Conservation (phyloP, 257 asterid species). For the Solanum virginianum region DNA sequence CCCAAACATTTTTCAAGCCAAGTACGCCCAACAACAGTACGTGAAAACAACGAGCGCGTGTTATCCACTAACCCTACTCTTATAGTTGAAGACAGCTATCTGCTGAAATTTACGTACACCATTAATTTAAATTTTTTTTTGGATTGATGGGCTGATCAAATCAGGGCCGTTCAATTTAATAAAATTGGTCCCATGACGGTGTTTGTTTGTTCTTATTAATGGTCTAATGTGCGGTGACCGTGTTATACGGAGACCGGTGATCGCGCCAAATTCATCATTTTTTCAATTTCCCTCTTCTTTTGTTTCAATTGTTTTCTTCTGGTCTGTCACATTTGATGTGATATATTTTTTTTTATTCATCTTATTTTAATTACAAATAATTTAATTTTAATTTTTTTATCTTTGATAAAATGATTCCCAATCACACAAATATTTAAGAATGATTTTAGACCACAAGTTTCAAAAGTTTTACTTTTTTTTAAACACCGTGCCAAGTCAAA, state of each 20-base stretch:
- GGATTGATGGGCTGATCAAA: neutral
- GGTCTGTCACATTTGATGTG: accelerated
- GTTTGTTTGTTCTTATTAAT: neutral
- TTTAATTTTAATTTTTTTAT: no score
- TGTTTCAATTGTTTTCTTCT: neutral
- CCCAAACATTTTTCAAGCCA: neutral
- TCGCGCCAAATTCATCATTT: neutral
- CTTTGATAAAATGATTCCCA: no score
- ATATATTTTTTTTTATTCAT: no score
- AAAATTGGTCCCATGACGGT: neutral
- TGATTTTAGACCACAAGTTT: no score
- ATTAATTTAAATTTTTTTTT: no score
- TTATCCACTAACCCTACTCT: neutral
- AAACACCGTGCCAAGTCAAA: no score
- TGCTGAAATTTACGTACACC: neutral
- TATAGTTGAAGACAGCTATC: neutral
- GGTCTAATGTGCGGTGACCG: neutral
- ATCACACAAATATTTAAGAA: no score
- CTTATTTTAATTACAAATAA: no score
- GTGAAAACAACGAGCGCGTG: neutral
- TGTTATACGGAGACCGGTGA: neutral
- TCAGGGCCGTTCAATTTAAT: neutral
- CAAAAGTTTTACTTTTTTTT: no score
- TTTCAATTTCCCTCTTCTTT: neutral
- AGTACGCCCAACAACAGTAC: neutral